Base-by-base conservation (phyloP, 495 filamentous ascomycete genomes). In the Penicillium canescens region DNA sequence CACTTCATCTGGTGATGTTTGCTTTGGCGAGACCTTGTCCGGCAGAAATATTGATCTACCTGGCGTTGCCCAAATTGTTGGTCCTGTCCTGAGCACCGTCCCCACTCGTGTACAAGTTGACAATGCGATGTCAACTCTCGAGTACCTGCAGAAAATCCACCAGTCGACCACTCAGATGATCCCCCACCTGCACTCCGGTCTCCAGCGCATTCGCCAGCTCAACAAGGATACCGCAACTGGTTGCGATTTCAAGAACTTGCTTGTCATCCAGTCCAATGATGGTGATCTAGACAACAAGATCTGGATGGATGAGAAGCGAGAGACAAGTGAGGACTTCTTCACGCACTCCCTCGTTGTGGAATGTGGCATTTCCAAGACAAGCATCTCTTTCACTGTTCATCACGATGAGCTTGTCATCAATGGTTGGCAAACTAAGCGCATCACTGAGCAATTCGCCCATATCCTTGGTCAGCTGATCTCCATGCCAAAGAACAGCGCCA, bases 181-280 rank as follows among this genome's bases (percentile, higher is more conserved):
- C 46, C 76, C 79, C 7, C 70, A 77, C 48, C 71, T 81, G 41
- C 76, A 80, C 42, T 52, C 65, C 12, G 78, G 77, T 24, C 61
- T 80, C 0, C 74, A 77, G 40, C 61, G 66, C 12, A 78, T 79
- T 26, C 66, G 67, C 2, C 65, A 70, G 13, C 55, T 80, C 12
- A 70, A 64, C 52, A 51, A 45, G 4, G 71, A 78, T 50, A 59
- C 69, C 0, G 57, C 69, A 6, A 40, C 56, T 50, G 86, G 83
- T 9, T 89, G 85, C 57, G 82, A 86, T 31, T 82, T 89, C 65
- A 78, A 83, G 46, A 88, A 81, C 57, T 58, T 87, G 7, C 70
- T 88, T 4, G 79, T 82, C 1, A 79, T 89, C 47, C 68, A 86
- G 46, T 66, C 77, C 0, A 69, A 60, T 0, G 67, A 71, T 6